Conservation (phyloP, 2,329 filamentous ascomycete genomes). For the Diaporthe amygdali region DNA sequence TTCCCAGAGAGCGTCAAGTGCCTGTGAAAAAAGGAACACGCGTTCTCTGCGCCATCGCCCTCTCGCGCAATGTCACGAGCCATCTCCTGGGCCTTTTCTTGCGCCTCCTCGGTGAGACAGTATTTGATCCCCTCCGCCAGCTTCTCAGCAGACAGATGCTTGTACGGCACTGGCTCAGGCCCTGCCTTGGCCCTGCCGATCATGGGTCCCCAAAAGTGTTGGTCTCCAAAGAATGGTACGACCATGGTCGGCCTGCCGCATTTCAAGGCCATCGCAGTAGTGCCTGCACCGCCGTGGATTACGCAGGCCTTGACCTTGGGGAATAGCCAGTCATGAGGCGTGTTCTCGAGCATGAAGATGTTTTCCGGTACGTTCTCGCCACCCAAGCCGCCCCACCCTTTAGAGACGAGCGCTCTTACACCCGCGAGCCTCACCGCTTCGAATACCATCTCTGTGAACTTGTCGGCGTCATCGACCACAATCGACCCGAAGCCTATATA, state of each 20-base stretch:
- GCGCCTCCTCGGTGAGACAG: constrained; percentile 67
- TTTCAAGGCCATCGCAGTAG: constrained; percentile 75
- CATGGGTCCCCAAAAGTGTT: constrained; percentile 80
- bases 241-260: constrained; percentile 76
- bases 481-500: constrained; percentile 82
- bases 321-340: constrained; percentile 80
- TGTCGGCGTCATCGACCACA: constrained; percentile 73
- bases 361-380: constrained; percentile 64
- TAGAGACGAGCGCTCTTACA: constrained; percentile 74
- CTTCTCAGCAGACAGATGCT: constrained; percentile 65
- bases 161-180: constrained; percentile 71
- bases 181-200: constrained; percentile 68
- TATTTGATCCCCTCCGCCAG: constrained; percentile 74
- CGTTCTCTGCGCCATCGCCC: constrained; percentile 73
- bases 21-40: constrained; percentile 69
- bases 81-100: constrained; percentile 61
- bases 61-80: constrained; percentile 65
- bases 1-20: constrained; percentile 58
- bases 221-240: constrained; percentile 81
- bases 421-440: constrained; percentile 69
- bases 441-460: constrained; percentile 74
- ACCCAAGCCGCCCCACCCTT: constrained; percentile 78
- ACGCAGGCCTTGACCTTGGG: constrained; percentile 69
- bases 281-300: constrained; percentile 80
- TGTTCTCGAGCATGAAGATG: constrained; percentile 75